Conservation (phyloP, 805 yeast species). For the Zygosaccharomyces pseudorouxii region DNA sequence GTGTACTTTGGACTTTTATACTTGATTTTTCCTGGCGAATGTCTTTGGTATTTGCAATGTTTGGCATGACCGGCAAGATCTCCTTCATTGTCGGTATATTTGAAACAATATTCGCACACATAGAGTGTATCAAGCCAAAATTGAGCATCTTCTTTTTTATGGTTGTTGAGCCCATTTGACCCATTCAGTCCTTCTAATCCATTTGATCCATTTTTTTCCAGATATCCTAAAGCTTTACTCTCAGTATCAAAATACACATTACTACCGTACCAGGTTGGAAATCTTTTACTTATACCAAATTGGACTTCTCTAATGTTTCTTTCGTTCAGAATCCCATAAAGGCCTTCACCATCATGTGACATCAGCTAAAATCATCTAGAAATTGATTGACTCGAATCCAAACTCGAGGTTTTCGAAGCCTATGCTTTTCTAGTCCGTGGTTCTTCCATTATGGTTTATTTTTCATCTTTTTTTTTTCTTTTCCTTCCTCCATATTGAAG, state of each 20-base stretch:
- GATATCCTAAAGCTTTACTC: conserved; percentile 44
- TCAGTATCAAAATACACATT: conserved; percentile 64
- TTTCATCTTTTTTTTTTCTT: neutral
- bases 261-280: conserved; percentile 86
- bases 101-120: conserved; percentile 82
- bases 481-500: neutral
- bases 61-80: conserved; percentile 49
- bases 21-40: conserved; percentile 61
- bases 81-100: conserved; percentile 52
- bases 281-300: conserved; percentile 56
- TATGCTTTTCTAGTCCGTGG: neutral
- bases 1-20: conserved; percentile 54
- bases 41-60: conserved; percentile 41
- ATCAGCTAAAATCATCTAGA: conserved; percentile 2
- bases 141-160: conserved; percentile 1
- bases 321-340: conserved; percentile 56
- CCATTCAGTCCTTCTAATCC: neutral
- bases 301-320: conserved; percentile 63
- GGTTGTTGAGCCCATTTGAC: neutral
- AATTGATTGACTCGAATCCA: neutral
- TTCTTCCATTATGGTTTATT: neutral
- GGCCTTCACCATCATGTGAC: conserved; percentile 32
- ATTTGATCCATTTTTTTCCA: conserved; percentile 7
- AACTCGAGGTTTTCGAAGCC: no score
- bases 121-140: conserved; percentile 57